A percentile compares a stretch with the other conserved stretches of the same genome.
phyloP scores from a whole-genome alignment of 768 basidiomycete species.

The Jaapia argillacea region DNA sequence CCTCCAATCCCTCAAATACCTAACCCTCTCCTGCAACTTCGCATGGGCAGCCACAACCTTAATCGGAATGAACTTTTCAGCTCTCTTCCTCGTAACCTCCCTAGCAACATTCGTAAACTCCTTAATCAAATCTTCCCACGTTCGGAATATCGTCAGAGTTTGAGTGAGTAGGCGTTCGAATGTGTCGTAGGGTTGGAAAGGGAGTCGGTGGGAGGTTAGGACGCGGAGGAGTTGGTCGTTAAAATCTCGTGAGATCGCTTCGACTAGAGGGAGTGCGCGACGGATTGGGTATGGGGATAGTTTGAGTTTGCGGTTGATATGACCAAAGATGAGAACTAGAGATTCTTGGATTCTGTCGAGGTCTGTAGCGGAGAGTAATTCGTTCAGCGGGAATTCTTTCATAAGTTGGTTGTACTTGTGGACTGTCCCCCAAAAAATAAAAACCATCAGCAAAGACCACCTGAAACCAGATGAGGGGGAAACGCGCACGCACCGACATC shows the following conservation, averaged over 20 bases:
- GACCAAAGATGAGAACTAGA: conserved; percentile 77
- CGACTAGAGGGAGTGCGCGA: conserved; percentile 90
- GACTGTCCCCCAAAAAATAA: conserved; percentile 34
- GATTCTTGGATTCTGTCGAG: conserved; percentile 92
- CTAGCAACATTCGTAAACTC: conserved; percentile 66
- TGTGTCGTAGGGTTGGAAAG: conserved; percentile 89
- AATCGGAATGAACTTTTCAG: conserved; percentile 93
- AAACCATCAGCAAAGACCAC: neutral
- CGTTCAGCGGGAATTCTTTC: conserved; percentile 98
- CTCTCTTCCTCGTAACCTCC: conserved; percentile 83
- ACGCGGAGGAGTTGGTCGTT: conserved; percentile 91
- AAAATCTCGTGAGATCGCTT: conserved; percentile 97
- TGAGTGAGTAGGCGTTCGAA: conserved; percentile 81
- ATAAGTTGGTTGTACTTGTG: conserved; percentile 98
- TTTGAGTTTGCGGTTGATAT: conserved; percentile 92
- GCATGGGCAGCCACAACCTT: conserved; percentile 88
- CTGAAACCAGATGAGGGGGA: neutral
- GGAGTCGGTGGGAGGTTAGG: conserved; percentile 81
- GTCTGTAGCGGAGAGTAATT: conserved; percentile 92
- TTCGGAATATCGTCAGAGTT: conserved; percentile 52
- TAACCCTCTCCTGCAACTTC: conserved; percentile 79
- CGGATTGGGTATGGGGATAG: conserved; percentile 96
- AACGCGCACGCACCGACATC: conserved; percentile 54
- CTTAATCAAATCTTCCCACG: conserved; percentile 58
- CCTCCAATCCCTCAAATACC: conserved; percentile 86